Evolutionary conservation across 768 basidiomycete genomes (phyloP).

Genomic region (Suillus subaureus): DNA sequence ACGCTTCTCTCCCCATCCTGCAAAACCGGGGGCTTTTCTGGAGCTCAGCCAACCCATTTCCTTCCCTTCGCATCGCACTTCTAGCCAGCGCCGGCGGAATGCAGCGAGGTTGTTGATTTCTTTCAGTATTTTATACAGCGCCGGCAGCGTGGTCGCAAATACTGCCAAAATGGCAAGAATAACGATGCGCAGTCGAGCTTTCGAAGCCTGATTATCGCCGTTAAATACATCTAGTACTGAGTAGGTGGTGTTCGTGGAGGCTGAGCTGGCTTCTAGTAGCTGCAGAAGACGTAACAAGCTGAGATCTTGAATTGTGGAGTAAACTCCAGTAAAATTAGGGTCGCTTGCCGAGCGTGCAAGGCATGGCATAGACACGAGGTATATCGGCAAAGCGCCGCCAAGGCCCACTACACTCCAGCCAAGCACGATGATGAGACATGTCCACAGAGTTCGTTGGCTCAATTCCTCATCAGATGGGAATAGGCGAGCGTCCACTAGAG

Average conservation of each 20-base stretch:
- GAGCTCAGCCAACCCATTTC: slow-evolving; percentile 80
- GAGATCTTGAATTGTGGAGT: slow-evolving; percentile 73
- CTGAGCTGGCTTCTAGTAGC: slow-evolving; percentile 48
- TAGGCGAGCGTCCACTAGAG: slow-evolving; percentile 50
- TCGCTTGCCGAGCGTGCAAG: slow-evolving; percentile 51
- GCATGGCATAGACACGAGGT: slow-evolving; percentile 71
- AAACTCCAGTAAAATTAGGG: slow-evolving; percentile 55
- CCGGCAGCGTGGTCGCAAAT: slow-evolving; percentile 64
- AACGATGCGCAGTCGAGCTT: slow-evolving; percentile 65
- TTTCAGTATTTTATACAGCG: slow-evolving; percentile 61
- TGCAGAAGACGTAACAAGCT: slow-evolving; percentile 75
- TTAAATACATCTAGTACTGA: slow-evolving; percentile 35
- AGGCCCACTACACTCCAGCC: slow-evolving; percentile 73
- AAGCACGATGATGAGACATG: slow-evolving; percentile 60
- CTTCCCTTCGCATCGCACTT: slow-evolving; percentile 62
- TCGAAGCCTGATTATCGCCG: slow-evolving; percentile 40
- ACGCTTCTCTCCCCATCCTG: slow-evolving; percentile 71
- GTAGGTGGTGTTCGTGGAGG: slow-evolving; percentile 30
- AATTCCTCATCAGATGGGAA: slow-evolving; percentile 80
- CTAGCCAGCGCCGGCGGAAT: slow-evolving; percentile 61
- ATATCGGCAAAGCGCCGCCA: slow-evolving; percentile 72
- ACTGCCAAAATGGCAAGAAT: slow-evolving; percentile 64
- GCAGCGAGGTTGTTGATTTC: slow-evolving; percentile 62
- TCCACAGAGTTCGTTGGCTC: slow-evolving; percentile 69
- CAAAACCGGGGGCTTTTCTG: slow-evolving; percentile 62